A percentile compares a stretch with the other conserved stretches of the same genome.
These are phyloP conservation scores for Saccharum officinarum DNA, from an alignment of 176 grass and related monocot species.

Conservation along the genomic window DNA sequence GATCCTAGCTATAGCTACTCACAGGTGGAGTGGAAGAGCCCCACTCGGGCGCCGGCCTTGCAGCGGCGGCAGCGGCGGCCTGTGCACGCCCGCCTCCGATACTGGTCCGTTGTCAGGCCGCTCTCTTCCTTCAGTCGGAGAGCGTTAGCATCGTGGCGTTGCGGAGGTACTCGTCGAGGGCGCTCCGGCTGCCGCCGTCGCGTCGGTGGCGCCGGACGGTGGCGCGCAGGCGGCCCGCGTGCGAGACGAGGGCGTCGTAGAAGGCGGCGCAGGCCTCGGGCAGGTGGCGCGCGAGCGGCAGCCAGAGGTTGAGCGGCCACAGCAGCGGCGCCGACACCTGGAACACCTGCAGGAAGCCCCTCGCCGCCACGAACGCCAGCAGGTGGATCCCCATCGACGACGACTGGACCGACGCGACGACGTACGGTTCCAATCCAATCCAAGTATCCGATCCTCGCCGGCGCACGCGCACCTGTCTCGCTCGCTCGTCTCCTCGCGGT, in stretches of 20 bases:
- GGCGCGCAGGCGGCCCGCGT: constrained; percentile 26
- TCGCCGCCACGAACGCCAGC: constrained; percentile 28
- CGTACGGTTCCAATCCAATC: neutral
- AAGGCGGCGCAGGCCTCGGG: constrained; percentile 38
- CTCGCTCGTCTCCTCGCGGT: no score
- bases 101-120: no score
- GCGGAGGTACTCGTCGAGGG: constrained; percentile 14
- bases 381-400: constrained; percentile 42
- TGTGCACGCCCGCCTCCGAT: neutral
- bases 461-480: no score
- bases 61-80: no score
- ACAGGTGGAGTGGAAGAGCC: neutral
- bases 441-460: neutral
- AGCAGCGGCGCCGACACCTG: constrained; percentile 38
- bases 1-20: neutral
- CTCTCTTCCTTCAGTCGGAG: neutral
- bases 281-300: constrained; percentile 29
- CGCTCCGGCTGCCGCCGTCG: no score
- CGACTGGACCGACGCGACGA: no score
- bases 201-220: neutral
- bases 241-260: constrained; percentile 2
- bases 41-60: no score
- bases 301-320: constrained; percentile 39
- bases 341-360: constrained; percentile 32
- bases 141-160: constrained; percentile 18